Base-by-base conservation (phyloP, 495 filamentous ascomycete genomes). In the Acidomyces sp. region DNA sequence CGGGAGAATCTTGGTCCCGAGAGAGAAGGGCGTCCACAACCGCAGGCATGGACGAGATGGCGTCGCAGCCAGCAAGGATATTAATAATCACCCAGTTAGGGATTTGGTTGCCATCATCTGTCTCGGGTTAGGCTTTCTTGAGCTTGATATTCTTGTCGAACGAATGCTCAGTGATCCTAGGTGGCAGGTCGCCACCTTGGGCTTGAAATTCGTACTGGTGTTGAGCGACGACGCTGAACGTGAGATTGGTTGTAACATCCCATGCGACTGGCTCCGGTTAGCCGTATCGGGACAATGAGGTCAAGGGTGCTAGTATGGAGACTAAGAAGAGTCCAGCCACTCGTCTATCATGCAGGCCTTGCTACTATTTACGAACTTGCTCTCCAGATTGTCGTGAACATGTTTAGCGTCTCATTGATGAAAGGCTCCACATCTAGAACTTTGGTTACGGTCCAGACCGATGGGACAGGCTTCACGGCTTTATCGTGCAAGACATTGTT, bases 401-500 rank as follows among this genome's bases (percentile, higher is more conserved):
- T 32, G 6, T 53, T 39, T 25, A 61, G 40, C 11, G 56, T 51
- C 10, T 43, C 28, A 34, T 62, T 56, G 13, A 62, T 45, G 9
- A 34, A 34, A 3, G 41, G 37, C 41, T 62, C 59, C 2, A 55
- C 37, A 11, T 55, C 53, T 1, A 53, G 54, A 7, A 59, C 54
- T 18, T 50, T 55, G 25, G 50, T 59, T 51, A 57, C 59, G 5
- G 50, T 53, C 44, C 53, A 59, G 7, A 59, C 32, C 4, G 16
- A 31, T 29, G 49, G 48, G 25, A 61, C 44, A 9, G 57, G 55
- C n/a, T 45, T 45, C 11, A 57, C 46, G 27, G 47, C 51, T 6
- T 39, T 52, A 4, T 53, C 47, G 34, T 62, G 59, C 58, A 55
- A 62, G 23, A 53, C 39, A 33, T 59, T 54, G 37, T 60, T 53